phyloP scores from a whole-genome alignment of 192 early-diverging fungal genomes.

The Backusella westeae region DNA sequence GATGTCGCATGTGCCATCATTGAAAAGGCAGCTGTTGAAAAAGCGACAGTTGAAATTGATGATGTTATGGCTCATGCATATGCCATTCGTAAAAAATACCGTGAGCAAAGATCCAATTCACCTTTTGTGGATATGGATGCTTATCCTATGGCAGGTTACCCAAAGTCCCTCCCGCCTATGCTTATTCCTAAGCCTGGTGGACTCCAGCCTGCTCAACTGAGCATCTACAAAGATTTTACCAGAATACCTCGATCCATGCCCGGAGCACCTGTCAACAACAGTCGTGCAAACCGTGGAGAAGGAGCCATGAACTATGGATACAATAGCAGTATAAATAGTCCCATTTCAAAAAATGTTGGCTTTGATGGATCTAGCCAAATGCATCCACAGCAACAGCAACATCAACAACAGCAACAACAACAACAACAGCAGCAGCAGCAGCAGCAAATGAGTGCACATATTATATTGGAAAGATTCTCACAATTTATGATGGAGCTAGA shows the following conservation, averaged over 20 bases:
- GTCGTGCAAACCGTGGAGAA: neutral
- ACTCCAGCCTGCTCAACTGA: slow-evolving; percentile 72
- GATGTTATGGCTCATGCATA: slow-evolving; percentile 68
- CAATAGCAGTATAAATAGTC: neutral
- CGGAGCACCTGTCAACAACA: neutral
- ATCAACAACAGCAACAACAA: neutral
- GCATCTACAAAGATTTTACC: slow-evolving; percentile 84
- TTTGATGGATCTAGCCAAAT: neutral
- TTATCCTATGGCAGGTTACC: slow-evolving; percentile 76
- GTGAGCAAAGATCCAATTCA: slow-evolving; percentile 73
- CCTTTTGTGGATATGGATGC: slow-evolving; percentile 87
- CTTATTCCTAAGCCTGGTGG: slow-evolving; percentile 84
- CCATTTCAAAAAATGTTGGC: neutral
- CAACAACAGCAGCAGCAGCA: neutral
- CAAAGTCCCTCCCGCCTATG: slow-evolving; percentile 79
- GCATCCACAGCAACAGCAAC: neutral
- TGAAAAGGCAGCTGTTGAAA: slow-evolving; percentile 95
- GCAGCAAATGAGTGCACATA: slow-evolving; percentile 37
- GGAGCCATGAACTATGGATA: neutral
- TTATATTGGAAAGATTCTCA: slow-evolving; percentile 59
- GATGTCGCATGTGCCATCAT: slow-evolving; percentile 93
- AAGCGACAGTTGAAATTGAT: slow-evolving; percentile 89
- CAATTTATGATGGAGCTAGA: slow-evolving; percentile 75
- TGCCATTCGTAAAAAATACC: slow-evolving; percentile 78
- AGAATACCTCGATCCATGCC: slow-evolving; percentile 36